Evolutionary conservation across 73 alveolate species (phyloP), one percentile per base, ranked within the genome.

Genomic region (Blepharisma stoltei): DNA sequence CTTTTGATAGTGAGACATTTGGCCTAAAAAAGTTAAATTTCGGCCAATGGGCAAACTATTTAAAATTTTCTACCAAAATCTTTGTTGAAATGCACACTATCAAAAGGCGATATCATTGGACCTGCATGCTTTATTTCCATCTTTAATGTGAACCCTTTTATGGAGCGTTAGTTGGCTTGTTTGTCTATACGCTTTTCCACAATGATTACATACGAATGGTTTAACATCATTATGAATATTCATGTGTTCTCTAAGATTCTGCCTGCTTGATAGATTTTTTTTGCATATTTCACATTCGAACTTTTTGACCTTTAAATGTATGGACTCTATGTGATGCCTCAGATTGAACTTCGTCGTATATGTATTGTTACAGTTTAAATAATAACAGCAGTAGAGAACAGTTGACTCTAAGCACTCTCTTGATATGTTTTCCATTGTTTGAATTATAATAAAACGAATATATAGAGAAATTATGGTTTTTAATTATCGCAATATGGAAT

Each of bases 131-230:
- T n/a, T 32, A 32, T 32, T 32, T 32, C 41, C 41, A 32, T 32
- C 73, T 14, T 60, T 38, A 25, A 20, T 60, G 45, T 60, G 73
- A 25, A 60, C 46, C 4, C 23, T n/a, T 25, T 60, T 14, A 25
- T 60, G 73, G 18, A 60, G 46, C 46, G 14, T 14, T n/a, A 20
- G 23, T 5, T 60, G 73, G 73, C 73, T 60, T n/a, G 23, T n/a
- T 60, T 60, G 73, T 5, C 73, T 60, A 60, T 14, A 60, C 3
- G 46, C 18, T 8, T 38, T 14, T 25, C 73, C 73, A 18, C 46
- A 25, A 25, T 60, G 46, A 8, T 60, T 38, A 5, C 73, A 60
- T 9, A 60, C 18, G 23, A 14, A 60, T 14, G 73, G 73, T 25
- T 60, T 60, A 25, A 38, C 73, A 1, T 38, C 45, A 14, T n/a